Percentiles rank a stretch among this genome's conserved stretches.
Conservation (phyloP, 1,284 basidiomycete species). For the Naganishia albida region DNA sequence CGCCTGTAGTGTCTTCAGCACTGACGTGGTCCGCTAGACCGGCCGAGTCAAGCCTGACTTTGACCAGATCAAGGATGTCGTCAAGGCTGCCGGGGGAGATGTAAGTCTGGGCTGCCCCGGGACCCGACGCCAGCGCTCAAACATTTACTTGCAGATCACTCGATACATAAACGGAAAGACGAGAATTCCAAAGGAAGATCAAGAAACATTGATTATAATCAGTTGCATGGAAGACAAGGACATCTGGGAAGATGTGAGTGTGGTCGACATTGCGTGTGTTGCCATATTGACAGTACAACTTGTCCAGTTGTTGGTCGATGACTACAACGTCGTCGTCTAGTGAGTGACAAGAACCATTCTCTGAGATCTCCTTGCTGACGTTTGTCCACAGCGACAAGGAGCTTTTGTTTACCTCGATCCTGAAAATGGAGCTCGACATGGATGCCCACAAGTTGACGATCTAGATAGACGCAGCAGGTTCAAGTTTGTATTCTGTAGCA, state of each 20-base stretch:
- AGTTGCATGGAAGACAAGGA: constrained; percentile 27
- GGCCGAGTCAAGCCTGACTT: constrained; percentile 60
- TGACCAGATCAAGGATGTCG: constrained; percentile 63
- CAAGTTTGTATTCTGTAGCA: background rate
- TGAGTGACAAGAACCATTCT: background rate
- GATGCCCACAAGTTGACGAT: constrained; percentile 9
- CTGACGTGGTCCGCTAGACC: constrained; percentile 50
- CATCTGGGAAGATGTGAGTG: constrained; percentile 28
- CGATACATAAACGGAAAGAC: constrained; percentile 25
- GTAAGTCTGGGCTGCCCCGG: constrained; percentile 52
- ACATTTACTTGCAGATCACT: constrained; percentile 5
- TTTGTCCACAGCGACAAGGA: constrained; percentile 16
- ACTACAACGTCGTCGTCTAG: constrained; percentile 18
- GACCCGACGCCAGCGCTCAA: background rate
- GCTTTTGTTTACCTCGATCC: constrained; percentile 20
- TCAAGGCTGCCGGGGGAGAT: constrained; percentile 67
- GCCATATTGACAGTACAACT: background rate
- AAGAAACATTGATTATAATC: constrained; percentile 19
- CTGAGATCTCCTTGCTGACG: background rate
- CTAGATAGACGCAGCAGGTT: background rate
- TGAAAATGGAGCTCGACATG: constrained; percentile 30
- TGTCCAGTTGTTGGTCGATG: constrained; percentile 7
- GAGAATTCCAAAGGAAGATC: constrained; percentile 15
- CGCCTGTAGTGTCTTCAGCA: too few species aligned
- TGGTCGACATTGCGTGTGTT: background rate